Evolutionary conservation across 768 basidiomycete genomes (phyloP), one percentile per base, ranked within the genome.

Genomic region (Tulasnella sp.): DNA sequence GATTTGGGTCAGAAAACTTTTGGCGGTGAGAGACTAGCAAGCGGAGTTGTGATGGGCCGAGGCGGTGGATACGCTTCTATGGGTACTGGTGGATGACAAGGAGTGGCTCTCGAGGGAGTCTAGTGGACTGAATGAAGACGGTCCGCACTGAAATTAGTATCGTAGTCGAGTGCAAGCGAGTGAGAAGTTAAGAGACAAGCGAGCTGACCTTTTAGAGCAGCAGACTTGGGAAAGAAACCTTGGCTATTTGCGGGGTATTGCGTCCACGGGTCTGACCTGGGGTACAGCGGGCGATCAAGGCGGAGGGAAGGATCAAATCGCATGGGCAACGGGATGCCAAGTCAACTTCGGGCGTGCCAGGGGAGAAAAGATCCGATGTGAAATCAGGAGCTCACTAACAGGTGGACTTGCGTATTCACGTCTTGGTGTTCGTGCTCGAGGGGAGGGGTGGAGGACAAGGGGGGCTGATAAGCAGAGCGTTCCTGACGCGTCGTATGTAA

Each of bases 401-500:
- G 23, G 51, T n/a, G 1, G 23, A n/a, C 51, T 3, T n/a, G 51
- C n/a, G 23, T 20, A 5, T 51, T 51, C 51, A 51, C 51, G 51
- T 6, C n/a, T 20, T n/a, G 23, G 6, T n/a, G 51, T 51, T 51
- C 23, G 51, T 51, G 51, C 51, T 51, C 51, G 51, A 51, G 51
- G n/a, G 23, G 23, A 23, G 15, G 35, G 61, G 32, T 67, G 61
- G 61, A 67, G 32, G 61, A 67, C 61, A 35, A 67, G 29, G 6
- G 13, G n/a, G 32, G 26, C 32, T 5, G 61, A 67, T 67, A 67
- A 67, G 61, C 26, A 67, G 10, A 67, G 61, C 61, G 61, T 67
- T 67, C 61, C 61, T 67, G 61, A 67, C 61, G 61, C 61, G 61
- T 26, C 26, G 61, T 13, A 67, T 67, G 26, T 67, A 35, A 67